A percentile compares a stretch with the other conserved stretches of the same genome.
Evolutionary conservation across 2,329 filamentous ascomycete species (phyloP).

Genomic region (Mariannaea sp.): DNA sequence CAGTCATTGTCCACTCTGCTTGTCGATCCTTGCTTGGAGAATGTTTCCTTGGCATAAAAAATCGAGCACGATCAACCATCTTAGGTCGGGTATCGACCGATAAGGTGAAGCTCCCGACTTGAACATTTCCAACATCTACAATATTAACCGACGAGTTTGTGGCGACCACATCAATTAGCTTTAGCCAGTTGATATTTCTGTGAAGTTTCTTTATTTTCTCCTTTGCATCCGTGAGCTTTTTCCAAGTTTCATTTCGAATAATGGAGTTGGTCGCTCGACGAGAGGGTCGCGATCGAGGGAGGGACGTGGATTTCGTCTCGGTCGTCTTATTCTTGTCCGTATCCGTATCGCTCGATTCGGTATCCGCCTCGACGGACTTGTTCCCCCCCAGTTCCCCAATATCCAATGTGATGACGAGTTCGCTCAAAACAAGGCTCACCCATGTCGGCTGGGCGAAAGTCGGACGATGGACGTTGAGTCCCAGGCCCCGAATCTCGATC

Average conservation of each 20-base stretch:
- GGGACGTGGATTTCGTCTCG: conserved; percentile 36
- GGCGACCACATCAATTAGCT: conserved; percentile 86
- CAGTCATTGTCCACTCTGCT: conserved; percentile 90
- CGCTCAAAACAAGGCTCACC: conserved; percentile 87
- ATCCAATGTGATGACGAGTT: conserved; percentile 84
- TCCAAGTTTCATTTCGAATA: conserved; percentile 76
- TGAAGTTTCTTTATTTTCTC: conserved; percentile 87
- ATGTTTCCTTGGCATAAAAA: conserved; percentile 78
- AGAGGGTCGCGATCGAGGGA: conserved; percentile 22
- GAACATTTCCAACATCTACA: conserved; percentile 79
- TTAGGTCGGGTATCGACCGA: conserved; percentile 90
- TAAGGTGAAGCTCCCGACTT: conserved; percentile 82
- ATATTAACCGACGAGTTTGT: conserved; percentile 78
- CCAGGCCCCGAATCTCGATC: conserved; percentile 86
- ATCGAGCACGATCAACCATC: conserved; percentile 86
- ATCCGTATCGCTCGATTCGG: conserved; percentile 37
- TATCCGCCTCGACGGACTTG: conserved; percentile 40
- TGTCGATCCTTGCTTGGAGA: conserved; percentile 65
- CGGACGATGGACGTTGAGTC: conserved; percentile 85
- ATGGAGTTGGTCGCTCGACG: conserved; percentile 20
- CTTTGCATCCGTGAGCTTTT: conserved; percentile 75
- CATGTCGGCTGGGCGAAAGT: conserved; percentile 98
- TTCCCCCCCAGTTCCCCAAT: conserved; percentile 65
- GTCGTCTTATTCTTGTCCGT: conserved; percentile 33
- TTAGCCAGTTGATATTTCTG: conserved; percentile 83